Conservation (phyloP, 495 filamentous ascomycete species). For the Pyrenula aspistea region DNA sequence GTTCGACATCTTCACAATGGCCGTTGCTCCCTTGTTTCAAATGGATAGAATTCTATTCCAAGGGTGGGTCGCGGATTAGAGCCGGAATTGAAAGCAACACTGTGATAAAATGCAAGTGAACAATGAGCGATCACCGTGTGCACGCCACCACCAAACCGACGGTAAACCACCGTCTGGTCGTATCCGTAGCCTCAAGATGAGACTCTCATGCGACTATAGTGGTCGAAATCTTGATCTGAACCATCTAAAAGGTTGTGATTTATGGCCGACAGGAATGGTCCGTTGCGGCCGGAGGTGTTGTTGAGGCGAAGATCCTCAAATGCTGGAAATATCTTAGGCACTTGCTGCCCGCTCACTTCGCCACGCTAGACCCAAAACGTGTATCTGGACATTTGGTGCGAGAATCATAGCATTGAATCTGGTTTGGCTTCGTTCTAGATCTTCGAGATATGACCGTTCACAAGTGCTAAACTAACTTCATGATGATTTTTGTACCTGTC, state of each 20-base stretch:
- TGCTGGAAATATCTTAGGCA: neutral
- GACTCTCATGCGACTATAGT: too few relatives aligned
- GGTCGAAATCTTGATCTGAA: too few relatives aligned
- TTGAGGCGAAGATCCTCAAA: neutral
- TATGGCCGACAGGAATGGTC: too few relatives aligned
- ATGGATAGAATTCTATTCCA: neutral
- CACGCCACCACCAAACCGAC: neutral
- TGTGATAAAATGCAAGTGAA: neutral
- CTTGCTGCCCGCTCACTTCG: neutral
- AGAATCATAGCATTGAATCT: too few relatives aligned
- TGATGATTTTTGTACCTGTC: too few relatives aligned
- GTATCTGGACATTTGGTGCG: neutral
- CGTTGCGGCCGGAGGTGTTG: neutral
- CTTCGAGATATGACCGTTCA: too few relatives aligned
- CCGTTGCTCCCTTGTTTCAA: too few relatives aligned
- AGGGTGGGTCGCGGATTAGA: neutral
- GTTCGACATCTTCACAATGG: constrained; percentile 49
- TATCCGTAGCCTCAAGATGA: neutral
- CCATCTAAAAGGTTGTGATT: too few relatives aligned
- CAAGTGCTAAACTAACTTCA: too few relatives aligned
- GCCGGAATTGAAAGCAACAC: neutral
- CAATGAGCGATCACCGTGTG: neutral
- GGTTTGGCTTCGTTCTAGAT: too few relatives aligned
- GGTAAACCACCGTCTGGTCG: neutral
- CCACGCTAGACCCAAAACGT: neutral